Evolutionary conservation across 306 rosid genomes (phyloP).

Genomic region (Coriaria nepalensis): DNA sequence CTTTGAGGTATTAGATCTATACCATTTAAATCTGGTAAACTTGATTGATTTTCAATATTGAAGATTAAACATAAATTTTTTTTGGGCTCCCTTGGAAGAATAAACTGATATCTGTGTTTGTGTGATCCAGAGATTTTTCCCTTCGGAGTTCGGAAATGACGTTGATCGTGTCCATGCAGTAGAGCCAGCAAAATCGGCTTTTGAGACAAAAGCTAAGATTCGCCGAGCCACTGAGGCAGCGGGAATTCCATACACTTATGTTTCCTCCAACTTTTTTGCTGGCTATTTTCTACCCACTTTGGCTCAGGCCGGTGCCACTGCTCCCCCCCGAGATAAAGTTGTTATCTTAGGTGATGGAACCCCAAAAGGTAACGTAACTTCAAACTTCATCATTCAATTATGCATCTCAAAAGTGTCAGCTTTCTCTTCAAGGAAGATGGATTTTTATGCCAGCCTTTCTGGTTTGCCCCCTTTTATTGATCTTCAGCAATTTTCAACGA

Average conservation of each 20-base stretch:
- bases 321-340: conserved; percentile 75
- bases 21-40: neutral
- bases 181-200: conserved; percentile 78
- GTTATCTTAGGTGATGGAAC: conserved; percentile 59
- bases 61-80: too few relatives aligned
- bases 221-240: conserved; percentile 52
- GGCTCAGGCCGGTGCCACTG: conserved; percentile 44
- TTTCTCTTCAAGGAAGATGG: neutral
- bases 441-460: neutral
- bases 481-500: conserved; percentile 52
- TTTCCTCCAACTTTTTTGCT: conserved; percentile 44
- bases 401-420: neutral
- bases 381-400: neutral
- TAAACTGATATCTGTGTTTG: too few relatives aligned
- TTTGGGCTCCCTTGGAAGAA: too few relatives aligned
- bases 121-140: conserved; percentile 57
- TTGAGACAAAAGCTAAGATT: conserved; percentile 40
- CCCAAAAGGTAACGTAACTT: conserved; percentile 33
- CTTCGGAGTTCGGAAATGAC: conserved; percentile 79
- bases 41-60: neutral
- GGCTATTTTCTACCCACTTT: conserved; percentile 69
- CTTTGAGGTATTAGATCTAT: neutral
- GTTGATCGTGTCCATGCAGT: conserved; percentile 71
- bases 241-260: conserved; percentile 65
- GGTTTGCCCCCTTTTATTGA: neutral